Evolutionary conservation across 139 green algal genomes (phyloP).

Genomic region (Chlamydomonas incerta): DNA sequence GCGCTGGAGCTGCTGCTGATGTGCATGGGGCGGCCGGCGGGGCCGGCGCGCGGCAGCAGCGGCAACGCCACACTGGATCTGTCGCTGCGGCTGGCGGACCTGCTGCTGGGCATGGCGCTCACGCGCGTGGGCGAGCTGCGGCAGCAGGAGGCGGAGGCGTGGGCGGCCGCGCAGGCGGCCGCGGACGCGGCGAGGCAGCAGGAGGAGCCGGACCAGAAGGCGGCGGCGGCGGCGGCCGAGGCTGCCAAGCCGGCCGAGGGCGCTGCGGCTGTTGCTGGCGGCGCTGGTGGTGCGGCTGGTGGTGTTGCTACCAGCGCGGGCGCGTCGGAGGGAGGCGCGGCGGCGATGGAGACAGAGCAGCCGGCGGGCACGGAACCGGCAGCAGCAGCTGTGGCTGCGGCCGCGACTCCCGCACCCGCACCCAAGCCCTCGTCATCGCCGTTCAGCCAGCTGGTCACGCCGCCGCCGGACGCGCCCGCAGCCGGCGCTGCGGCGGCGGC

Average conservation of each 20-base stretch:
- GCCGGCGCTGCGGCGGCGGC: not conserved
- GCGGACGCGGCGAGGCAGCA: not conserved
- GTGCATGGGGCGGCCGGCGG: constrained; percentile 67
- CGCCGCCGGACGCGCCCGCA: no score
- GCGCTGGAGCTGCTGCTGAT: constrained; percentile 82
- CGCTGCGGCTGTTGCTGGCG: not conserved
- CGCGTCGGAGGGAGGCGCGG: not conserved
- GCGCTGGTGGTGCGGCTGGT: no score
- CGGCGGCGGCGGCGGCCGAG: not conserved
- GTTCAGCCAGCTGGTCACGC: no score
- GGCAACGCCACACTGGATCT: constrained; percentile 65
- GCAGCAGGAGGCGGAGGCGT: constrained; percentile 38
- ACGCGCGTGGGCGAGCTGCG: constrained; percentile 21
- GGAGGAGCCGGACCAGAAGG: not conserved
- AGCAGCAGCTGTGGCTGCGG: not conserved
- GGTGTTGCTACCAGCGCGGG: no score
- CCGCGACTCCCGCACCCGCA: no score
- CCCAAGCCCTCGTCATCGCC: no score
- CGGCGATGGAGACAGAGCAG: constrained; percentile 3
- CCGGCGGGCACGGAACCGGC: not conserved
- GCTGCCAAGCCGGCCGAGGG: not conserved
- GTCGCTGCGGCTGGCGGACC: constrained; percentile 73
- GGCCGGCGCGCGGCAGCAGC: constrained; percentile 48
- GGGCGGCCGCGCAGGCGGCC: constrained; percentile 10
- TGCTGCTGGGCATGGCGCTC: constrained; percentile 53